Conservation (phyloP, 2,329 filamentous ascomycete species). For the Penicillium brevicompactum region DNA sequence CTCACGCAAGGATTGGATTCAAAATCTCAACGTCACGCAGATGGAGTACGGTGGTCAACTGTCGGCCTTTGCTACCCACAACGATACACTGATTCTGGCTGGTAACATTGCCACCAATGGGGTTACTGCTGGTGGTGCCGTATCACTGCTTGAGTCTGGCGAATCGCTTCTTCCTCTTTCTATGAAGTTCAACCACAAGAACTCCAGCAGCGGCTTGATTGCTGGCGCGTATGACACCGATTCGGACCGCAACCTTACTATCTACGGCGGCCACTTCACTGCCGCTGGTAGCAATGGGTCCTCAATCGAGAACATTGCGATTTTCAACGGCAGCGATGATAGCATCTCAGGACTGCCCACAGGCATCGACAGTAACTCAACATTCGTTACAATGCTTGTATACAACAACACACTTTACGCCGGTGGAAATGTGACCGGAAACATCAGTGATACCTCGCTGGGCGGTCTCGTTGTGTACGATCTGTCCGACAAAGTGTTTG, state of each 20-base stretch:
- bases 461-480: conserved; percentile 81
- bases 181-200: conserved; percentile 51
- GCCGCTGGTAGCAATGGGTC: conserved; percentile 69
- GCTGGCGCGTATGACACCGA: conserved; percentile 76
- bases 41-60: conserved; percentile 73
- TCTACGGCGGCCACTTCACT: conserved; percentile 84
- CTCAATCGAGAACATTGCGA: conserved; percentile 74
- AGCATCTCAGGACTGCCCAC: conserved; percentile 67
- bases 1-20: conserved; percentile 81
- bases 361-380: conserved; percentile 70
- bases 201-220: conserved; percentile 50
- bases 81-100: conserved; percentile 67
- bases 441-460: conserved; percentile 62
- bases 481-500: conserved; percentile 64
- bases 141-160: conserved; percentile 57
- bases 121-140: conserved; percentile 72
- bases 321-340: conserved; percentile 77
- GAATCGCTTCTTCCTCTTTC: conserved; percentile 45
- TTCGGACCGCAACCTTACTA: conserved; percentile 74
- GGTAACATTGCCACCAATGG: conserved; percentile 79
- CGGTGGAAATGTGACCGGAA: conserved; percentile 76
- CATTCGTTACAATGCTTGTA: conserved; percentile 71
- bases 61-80: conserved; percentile 66
- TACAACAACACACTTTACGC: conserved; percentile 72
- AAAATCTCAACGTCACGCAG: conserved; percentile 68